Conservation (phyloP, 225 moss, liverwort and hornwort species). For the Neckera pumila region DNA sequence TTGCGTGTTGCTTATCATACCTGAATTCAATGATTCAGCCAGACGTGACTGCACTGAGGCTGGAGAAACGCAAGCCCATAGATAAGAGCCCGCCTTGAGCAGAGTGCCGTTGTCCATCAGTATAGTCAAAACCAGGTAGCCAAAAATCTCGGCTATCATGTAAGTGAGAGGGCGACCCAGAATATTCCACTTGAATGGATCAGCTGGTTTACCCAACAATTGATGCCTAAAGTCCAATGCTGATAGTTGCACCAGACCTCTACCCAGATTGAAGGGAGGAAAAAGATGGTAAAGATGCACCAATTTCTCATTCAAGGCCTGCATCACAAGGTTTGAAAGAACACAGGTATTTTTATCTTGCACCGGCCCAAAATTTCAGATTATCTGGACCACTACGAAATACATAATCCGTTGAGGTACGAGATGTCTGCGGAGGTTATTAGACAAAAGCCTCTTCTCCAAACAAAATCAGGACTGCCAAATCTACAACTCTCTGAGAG, state of each 20-base stretch:
- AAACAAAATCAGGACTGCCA: neutral
- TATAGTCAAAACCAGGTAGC: conserved; percentile 65
- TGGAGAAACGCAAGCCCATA: conserved; percentile 8
- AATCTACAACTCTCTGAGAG: neutral
- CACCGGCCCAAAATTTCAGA: neutral
- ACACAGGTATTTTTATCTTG: neutral
- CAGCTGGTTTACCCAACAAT: conserved; percentile 27
- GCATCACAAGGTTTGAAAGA: neutral
- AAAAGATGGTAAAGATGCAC: conserved; percentile 70
- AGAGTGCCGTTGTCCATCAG: conserved; percentile 75
- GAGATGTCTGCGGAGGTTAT: neutral
- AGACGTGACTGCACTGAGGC: conserved; percentile 1
- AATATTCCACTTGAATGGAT: conserved; percentile 65
- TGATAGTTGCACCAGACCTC: conserved; percentile 72
- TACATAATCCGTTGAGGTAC: no score
- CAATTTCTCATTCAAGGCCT: conserved; percentile 79
- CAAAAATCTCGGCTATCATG: conserved; percentile 71
- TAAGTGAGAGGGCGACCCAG: conserved; percentile 73
- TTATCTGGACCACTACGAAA: neutral
- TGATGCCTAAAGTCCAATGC: conserved; percentile 65
- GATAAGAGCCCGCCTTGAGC: conserved; percentile 4
- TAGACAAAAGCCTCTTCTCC: neutral
- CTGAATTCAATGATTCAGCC: conserved; percentile 2
- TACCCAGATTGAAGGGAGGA: conserved; percentile 81
- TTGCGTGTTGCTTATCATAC: neutral